Percentiles rank a stretch among this genome's conserved stretches.
Conservation (phyloP, 345 rosid genomes). For the Streptanthus diversifolius region DNA sequence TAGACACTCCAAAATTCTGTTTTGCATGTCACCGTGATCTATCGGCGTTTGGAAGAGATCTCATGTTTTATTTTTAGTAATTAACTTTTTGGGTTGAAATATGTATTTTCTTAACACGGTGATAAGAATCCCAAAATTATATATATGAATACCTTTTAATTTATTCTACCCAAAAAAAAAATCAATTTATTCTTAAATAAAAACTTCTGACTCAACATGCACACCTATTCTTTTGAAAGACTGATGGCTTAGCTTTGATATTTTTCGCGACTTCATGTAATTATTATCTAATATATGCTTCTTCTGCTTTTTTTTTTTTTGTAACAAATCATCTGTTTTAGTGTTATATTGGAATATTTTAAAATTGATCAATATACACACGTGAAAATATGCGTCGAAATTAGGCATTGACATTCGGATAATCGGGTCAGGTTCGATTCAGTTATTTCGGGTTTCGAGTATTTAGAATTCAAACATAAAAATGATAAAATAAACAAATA, state of each 20-base stretch:
- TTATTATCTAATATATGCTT: background rate
- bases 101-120: background rate
- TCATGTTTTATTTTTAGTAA: background rate
- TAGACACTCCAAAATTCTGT: background rate
- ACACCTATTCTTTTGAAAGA: background rate
- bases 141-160: background rate
- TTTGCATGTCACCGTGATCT: constrained; percentile 3
- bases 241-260: background rate
- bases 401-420: too few species aligned
- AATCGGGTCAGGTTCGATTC: too few species aligned
- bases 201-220: background rate
- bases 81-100: background rate
- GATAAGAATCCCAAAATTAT: background rate
- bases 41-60: background rate
- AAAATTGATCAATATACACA: background rate
- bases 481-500: too few species aligned
- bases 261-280: background rate
- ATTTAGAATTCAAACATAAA: too few species aligned
- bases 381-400: too few species aligned
- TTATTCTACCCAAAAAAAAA: background rate
- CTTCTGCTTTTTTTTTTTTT: too few species aligned
- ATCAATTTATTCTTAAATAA: too few species aligned
- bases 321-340: too few species aligned
- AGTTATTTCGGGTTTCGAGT: too few species aligned
- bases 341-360: too few species aligned